phyloP scores from a whole-genome alignment of 2,329 filamentous ascomycete species.

The Diplodia intermedia region DNA sequence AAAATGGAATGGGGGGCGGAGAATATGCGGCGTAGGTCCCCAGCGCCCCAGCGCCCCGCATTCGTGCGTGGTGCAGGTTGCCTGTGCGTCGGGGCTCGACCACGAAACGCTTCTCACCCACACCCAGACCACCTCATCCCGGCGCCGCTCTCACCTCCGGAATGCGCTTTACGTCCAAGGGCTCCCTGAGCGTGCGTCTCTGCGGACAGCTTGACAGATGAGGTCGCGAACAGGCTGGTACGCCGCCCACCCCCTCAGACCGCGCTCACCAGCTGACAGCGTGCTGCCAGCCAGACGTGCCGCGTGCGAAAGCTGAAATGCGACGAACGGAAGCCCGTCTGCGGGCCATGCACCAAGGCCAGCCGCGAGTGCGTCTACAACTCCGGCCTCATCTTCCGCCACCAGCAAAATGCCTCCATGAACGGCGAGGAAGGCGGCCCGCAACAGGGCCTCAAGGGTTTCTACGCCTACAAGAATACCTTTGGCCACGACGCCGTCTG shows the following conservation, averaged over 20 bases:
- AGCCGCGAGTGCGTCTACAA: slow-evolving; percentile 66
- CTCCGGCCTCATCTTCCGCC: slow-evolving; percentile 69
- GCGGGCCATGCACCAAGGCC: slow-evolving; percentile 67
- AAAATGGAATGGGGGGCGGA: slow-evolving; percentile 14
- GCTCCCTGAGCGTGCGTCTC: slow-evolving; percentile 27
- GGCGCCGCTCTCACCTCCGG: slow-evolving; percentile 30
- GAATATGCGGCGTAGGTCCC: slow-evolving; percentile 15
- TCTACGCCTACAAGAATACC: slow-evolving; percentile 71
- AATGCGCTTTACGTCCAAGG: slow-evolving; percentile 31
- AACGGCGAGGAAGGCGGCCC: slow-evolving; percentile 57
- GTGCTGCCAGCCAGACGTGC: slow-evolving; percentile 55
- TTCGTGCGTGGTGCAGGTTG: slow-evolving; percentile 15
- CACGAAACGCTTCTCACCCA: slow-evolving; percentile 25
- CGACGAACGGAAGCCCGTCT: slow-evolving; percentile 67
- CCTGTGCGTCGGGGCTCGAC: slow-evolving; percentile 27
- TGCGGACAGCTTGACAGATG: slow-evolving; percentile 38
- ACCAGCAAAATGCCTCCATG: slow-evolving; percentile 74
- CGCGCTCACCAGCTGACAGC: slow-evolving; percentile 29
- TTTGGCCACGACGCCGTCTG: slow-evolving; percentile 67
- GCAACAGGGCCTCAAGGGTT: slow-evolving; percentile 62
- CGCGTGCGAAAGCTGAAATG: slow-evolving; percentile 69
- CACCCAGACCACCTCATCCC: slow-evolving; percentile 29
- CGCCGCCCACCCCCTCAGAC: slow-evolving; percentile 33
- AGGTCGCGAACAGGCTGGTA: slow-evolving; percentile 52
- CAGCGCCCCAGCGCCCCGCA: slow-evolving; percentile 16